Evolutionary conservation across 345 rosid species (phyloP).

Genomic region (Abelmoschus esculentus): DNA sequence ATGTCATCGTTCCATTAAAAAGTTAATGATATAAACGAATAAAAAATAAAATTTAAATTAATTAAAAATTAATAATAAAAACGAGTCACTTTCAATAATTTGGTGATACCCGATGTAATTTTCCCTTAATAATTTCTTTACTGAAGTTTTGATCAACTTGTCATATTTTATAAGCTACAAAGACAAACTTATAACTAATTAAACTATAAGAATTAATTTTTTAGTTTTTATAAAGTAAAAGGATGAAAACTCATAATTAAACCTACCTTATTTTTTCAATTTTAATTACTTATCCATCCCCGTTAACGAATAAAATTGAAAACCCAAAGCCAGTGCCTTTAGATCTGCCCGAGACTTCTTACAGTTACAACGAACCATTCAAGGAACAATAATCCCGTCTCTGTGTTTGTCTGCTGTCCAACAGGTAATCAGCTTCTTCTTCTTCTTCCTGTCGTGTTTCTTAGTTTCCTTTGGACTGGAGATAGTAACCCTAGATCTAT

Average conservation of each 20-base stretch:
- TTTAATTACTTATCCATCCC: neutral
- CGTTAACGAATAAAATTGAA: neutral
- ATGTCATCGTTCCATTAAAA: no score
- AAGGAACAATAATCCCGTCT: neutral
- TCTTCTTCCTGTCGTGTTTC: neutral
- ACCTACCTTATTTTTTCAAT: neutral
- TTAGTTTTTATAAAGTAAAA: neutral
- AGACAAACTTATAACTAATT: no score
- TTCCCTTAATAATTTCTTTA: no score
- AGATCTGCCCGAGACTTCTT: neutral
- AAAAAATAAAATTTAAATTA: no score
- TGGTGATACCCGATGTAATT: no score
- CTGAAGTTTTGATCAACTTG: no score
- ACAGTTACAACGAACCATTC: neutral
- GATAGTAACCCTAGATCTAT: neutral
- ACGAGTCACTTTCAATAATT: no score
- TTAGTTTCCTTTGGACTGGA: neutral
- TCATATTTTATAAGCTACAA: no score
- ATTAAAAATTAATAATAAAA: slow-evolving; percentile 46
- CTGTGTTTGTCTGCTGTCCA: neutral
- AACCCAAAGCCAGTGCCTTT: neutral
- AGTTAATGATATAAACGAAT: no score
- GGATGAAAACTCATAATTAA: neutral
- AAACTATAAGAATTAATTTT: no score
- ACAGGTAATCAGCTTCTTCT: neutral